Conservation (phyloP, 1,284 basidiomycete species). For the Naganishia sp. region DNA sequence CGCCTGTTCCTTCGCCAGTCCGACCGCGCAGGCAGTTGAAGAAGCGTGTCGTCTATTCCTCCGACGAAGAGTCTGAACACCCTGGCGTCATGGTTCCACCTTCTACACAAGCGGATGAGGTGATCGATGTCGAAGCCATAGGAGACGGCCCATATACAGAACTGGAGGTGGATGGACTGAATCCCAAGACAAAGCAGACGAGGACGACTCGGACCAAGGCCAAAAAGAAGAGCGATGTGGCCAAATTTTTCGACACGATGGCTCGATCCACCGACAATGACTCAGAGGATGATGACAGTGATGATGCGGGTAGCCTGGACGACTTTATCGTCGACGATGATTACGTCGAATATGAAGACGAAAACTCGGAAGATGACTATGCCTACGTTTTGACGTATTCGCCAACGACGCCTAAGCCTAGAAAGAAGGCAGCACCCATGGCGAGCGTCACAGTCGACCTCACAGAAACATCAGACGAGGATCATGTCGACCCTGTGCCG, state of each 20-base stretch:
- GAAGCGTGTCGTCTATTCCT: conserved; percentile 28
- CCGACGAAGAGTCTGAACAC: conserved; percentile 18
- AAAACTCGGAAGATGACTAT: conserved; percentile 24
- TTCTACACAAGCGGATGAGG: neutral
- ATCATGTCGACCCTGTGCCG: neutral
- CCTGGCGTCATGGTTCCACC: neutral
- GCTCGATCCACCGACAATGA: conserved; percentile 16
- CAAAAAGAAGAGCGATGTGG: neutral
- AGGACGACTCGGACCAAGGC: neutral
- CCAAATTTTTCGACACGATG: conserved; percentile 18
- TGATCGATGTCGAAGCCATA: conserved; percentile 1
- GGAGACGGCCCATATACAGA: neutral
- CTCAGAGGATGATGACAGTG: conserved; percentile 38
- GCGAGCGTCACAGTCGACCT: neutral
- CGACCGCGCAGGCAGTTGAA: neutral
- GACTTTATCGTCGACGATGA: conserved; percentile 51
- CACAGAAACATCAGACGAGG: conserved; percentile 32
- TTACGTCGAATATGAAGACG: conserved; percentile 32
- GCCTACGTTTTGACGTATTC: conserved; percentile 23
- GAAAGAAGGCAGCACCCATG: neutral
- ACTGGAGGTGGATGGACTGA: neutral
- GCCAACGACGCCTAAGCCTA: conserved; percentile 21
- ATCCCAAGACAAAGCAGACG: neutral
- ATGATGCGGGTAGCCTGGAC: conserved; percentile 41
- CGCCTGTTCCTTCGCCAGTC: neutral